Percentiles rank a stretch among this genome's conserved stretches.
Conservation (phyloP, 2,329 filamentous ascomycete species). For the Plenodomus lindquistii region DNA sequence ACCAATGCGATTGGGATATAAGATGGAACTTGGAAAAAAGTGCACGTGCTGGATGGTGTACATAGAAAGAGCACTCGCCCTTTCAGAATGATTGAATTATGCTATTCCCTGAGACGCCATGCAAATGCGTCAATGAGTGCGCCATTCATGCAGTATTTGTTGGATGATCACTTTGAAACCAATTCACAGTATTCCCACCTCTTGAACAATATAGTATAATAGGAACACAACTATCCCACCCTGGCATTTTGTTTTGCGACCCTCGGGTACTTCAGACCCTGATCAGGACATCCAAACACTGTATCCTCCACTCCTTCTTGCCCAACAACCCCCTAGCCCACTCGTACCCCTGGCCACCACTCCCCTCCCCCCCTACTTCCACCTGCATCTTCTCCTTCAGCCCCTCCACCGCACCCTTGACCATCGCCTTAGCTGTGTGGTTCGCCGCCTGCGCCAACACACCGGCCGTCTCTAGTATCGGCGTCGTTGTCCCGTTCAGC, state of each 20-base stretch:
- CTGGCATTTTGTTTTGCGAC: not conserved
- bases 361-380: conserved; percentile 55
- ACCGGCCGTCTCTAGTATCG: conserved; percentile 61
- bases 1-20: no score
- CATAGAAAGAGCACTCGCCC: not conserved
- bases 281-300: conserved; percentile 87
- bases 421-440: conserved; percentile 45
- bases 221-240: not conserved
- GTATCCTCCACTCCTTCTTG: conserved; percentile 84
- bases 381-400: conserved; percentile 26
- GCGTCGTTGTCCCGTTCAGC: conserved; percentile 39
- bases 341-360: conserved; percentile 69
- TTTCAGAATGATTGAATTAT: conserved; percentile 1
- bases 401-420: conserved; percentile 34
- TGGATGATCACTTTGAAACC: no score
- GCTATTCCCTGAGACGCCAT: conserved; percentile 18
- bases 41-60: not conserved
- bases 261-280: conserved; percentile 53
- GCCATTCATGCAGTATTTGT: conserved; percentile 26
- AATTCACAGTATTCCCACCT: conserved; percentile 1
- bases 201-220: not conserved
- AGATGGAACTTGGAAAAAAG: not conserved
- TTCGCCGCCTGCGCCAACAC: conserved; percentile 69
- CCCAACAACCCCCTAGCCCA: conserved; percentile 84
- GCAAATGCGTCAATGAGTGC: conserved; percentile 25